Evolutionary conservation across 768 basidiomycete genomes (phyloP).

Genomic region (Kwoniella bestiolae): DNA sequence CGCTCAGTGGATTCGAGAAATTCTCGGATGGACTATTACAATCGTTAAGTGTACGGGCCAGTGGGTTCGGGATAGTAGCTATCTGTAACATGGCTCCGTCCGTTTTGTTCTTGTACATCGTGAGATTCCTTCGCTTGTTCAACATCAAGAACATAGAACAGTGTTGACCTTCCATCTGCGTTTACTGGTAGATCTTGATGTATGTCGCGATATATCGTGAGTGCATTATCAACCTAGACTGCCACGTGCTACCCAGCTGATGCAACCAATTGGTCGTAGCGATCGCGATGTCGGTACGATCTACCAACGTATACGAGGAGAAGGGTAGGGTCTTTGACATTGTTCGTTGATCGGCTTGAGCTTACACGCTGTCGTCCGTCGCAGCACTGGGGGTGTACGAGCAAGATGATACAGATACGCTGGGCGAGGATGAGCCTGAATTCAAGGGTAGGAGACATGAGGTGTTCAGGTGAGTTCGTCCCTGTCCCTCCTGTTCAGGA

Average conservation of each 20-base stretch:
- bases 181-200: conserved; percentile 45
- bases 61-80: conserved; percentile 49
- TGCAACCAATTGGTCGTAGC: conserved; percentile 13
- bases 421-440: conserved; percentile 30
- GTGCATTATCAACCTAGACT: neutral
- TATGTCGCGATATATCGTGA: conserved; percentile 52
- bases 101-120: conserved; percentile 44
- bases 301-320: conserved; percentile 56
- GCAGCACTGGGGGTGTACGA: conserved; percentile 44
- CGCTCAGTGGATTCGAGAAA: conserved; percentile 29
- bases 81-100: conserved; percentile 42
- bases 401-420: conserved; percentile 20
- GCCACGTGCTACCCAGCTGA: neutral
- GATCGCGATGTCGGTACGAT: conserved; percentile 48
- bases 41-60: conserved; percentile 44
- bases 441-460: conserved; percentile 37
- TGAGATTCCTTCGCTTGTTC: conserved; percentile 5
- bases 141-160: neutral
- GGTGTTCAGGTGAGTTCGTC: conserved; percentile 41
- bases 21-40: conserved; percentile 50
- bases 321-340: conserved; percentile 27
- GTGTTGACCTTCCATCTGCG: neutral
- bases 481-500: no score
- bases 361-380: neutral
- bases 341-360: neutral